These are phyloP conservation scores for Lathyrus oleraceus DNA, from an alignment of 306 rosid genomes.

Conservation along the genomic window DNA sequence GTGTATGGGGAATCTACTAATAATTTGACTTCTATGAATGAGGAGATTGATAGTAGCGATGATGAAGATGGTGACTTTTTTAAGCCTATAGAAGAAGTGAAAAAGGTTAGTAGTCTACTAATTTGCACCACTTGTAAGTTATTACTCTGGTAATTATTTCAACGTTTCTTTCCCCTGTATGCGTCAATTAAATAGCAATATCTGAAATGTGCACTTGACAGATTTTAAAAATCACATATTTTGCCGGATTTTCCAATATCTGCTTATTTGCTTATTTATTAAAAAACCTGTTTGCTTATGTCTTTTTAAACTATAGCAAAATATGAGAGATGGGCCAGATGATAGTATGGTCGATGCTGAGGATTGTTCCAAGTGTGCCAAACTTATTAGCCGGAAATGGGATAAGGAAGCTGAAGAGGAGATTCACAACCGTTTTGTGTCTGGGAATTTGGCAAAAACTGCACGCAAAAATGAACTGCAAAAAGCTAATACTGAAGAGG, in stretches of 20 bases:
- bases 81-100: conserved; percentile 68
- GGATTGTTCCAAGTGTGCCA: conserved; percentile 77
- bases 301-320: conserved; percentile 41
- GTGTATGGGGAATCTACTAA: conserved; percentile 73
- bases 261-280: conserved; percentile 24
- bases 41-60: conserved; percentile 53
- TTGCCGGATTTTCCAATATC: conserved; percentile 18
- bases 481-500: conserved; percentile 47
- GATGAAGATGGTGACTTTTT: conserved; percentile 80
- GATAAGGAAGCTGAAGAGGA: conserved; percentile 50
- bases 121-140: conserved; percentile 7
- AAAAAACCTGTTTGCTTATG: conserved; percentile 26
- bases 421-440: conserved; percentile 77
- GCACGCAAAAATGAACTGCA: conserved; percentile 58
- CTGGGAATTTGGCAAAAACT: conserved; percentile 92
- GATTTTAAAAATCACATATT: not conserved
- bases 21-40: conserved; percentile 32
- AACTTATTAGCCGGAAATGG: conserved; percentile 47
- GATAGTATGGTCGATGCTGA: conserved; percentile 56
- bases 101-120: conserved; percentile 62
- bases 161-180: conserved; percentile 1
- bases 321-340: conserved; percentile 43
- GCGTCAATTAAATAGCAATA: not conserved
- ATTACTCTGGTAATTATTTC: conserved; percentile 15
- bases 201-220: conserved; percentile 9